Evolutionary conservation across 345 rosid genomes (phyloP), one percentile per base, ranked within the genome.

Genomic region (Bruguiera parviflora): DNA sequence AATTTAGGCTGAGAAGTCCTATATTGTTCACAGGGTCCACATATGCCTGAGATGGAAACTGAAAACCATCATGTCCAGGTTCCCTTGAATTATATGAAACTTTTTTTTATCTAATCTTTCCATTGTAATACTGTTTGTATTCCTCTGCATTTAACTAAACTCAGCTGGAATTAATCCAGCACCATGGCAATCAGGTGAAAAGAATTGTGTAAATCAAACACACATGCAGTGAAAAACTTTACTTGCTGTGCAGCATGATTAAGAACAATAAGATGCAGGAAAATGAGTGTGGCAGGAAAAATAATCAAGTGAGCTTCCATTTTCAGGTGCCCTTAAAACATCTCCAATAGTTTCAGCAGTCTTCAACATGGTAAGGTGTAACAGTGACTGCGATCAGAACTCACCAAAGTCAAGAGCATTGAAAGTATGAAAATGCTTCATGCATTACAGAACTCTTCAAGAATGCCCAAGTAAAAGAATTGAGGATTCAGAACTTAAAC

Each of bases 1-100:
- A 68, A 71, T 75, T 79, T 27, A 64, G 75, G 53, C 81, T 83
- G 67, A 76, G 82, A 73, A 82, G 85, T 53, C 79, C 82, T 63
- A 66, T 22, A 63, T 81, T 77, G 81, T 80, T 73, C 56, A 35
- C 3, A 69, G 83, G 85, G 49, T 82, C 88, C 43, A 78, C 66
- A 76, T 52, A 78, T 58, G 79, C 82, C 65, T 78, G 90, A 60
- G 84, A 70, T 67, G 81, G 77, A 70, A 80, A 56, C 55, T 72
- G 82, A 69, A 71, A 73, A 60, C 71, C 82, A 66, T 80, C 86
- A 29, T 67, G 78, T 61, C 86, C 87, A 76, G 78, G 80, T 55
- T 86, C 89, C 78, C 80, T 68, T 24, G 77, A 58, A 66, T 66
- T 64, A 51, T 75, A 81, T 70, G 82, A 87, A 65, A 68, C 73